A percentile compares a stretch with the other conserved stretches of the same genome.
Conservation (phyloP, 2,329 filamentous ascomycete genomes). For the Clarireedia homoeocarpa region DNA sequence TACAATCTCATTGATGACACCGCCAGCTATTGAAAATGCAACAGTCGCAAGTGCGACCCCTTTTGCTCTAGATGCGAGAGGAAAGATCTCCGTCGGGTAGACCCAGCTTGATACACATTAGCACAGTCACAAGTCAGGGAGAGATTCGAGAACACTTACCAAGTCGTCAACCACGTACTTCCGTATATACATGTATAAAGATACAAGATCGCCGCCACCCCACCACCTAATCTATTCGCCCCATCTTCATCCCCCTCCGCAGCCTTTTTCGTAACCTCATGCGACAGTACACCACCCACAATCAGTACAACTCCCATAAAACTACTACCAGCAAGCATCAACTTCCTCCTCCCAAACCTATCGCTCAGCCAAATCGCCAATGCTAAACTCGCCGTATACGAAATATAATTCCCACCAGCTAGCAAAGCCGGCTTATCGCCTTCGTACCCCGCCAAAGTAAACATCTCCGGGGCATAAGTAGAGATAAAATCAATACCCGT, state of each 20-base stretch:
- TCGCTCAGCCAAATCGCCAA: not conserved
- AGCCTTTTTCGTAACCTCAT: not conserved
- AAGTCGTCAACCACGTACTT: not conserved
- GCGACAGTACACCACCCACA: not conserved
- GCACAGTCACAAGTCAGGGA: not conserved
- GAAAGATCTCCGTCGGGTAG: not conserved
- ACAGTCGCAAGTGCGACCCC: slow-evolving; percentile 4
- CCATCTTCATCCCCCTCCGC: not conserved
- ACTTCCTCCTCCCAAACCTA: not conserved
- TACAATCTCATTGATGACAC: slow-evolving; percentile 22
- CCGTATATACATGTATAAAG: not conserved
- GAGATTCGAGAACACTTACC: not conserved
- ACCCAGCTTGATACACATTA: not conserved
- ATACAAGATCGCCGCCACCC: not conserved
- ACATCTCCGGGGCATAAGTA: not conserved
- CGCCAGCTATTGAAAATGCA: slow-evolving; percentile 12
- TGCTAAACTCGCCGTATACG: not conserved
- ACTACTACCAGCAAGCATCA: not conserved
- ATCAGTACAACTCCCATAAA: not conserved
- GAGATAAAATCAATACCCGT: not conserved
- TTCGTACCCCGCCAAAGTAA: not conserved
- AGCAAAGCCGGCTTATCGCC: not conserved
- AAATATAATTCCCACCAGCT: not conserved
- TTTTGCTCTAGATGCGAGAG: not conserved
- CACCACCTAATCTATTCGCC: slow-evolving; percentile 5